Evolutionary conservation across 352 stramenopile genomes (phyloP), one percentile per base, ranked within the genome.

Genomic region (Phytophthora fragariae): DNA sequence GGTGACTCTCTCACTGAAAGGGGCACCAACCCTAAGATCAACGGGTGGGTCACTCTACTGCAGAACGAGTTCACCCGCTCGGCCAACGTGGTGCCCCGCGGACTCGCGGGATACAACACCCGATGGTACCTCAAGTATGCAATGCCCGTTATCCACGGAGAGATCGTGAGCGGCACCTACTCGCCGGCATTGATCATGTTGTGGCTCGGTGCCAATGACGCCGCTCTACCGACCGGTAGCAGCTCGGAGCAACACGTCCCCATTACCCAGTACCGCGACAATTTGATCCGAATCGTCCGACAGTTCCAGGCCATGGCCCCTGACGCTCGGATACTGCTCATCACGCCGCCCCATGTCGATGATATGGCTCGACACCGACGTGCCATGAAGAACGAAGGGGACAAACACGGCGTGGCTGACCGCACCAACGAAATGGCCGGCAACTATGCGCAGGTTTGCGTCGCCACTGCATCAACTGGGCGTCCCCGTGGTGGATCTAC

Each of bases 121-220:
- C 65, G 73, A 15, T 86, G 79, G 76, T 81, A 77, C 19, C 54
- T 86, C 27, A 62, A 86, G 33, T 77, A 78, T 17, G 76, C 76
- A 7, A 73, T 92, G n/a, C 83, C 84, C 2, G 56, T 82, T 11
- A 65, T 89, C 5, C 60, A 63, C 10, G 44, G 73, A 1, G 83
- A 92, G 56, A 70, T 77, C 27, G 6, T 68, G 73, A 65, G 37
- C 44, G 58, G 67, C 10, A 65, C 67, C 66, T 76, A 80, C 65
- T 59, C 64, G 21, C 77, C 81, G 2, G 68, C 67, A 2, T 57
- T 93, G 10, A 70, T 92, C 21, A 89, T 76, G 17, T 9, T 93
- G n/a, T 91, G 80, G 77, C 70, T 92, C 5, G 86, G 86, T 7
- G 77, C 86, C 19, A 93, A 93, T 73, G 86, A 93, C 59, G 82